Conservation (phyloP, 352 stramenopile genomes). For the Phytophthora europaea region DNA sequence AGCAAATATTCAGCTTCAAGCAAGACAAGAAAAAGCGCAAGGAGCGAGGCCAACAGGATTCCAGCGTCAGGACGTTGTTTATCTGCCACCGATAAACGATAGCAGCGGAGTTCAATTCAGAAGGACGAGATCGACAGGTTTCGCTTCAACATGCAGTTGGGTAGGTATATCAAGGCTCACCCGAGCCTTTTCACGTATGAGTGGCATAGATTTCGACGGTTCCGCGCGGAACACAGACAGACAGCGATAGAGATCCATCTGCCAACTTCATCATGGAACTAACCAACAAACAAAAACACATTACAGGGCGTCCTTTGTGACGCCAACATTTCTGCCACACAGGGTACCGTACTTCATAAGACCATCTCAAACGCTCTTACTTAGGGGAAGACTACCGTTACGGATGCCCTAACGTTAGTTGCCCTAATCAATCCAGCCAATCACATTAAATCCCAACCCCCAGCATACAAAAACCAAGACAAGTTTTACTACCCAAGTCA, state of each 20-base stretch:
- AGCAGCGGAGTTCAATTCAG: constrained; percentile 1
- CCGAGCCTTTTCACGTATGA: constrained; percentile 25
- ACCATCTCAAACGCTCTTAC: too few species aligned
- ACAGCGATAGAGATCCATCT: not conserved
- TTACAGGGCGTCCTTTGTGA: not conserved
- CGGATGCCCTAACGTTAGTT: not conserved
- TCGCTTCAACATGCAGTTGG: constrained; percentile 15
- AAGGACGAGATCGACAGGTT: not conserved
- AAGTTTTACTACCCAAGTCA: not conserved
- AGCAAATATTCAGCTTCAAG: not conserved
- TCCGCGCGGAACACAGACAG: constrained; percentile 3
- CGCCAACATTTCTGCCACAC: constrained; percentile 11
- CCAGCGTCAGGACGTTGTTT: not conserved
- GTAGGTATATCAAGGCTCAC: constrained; percentile 21
- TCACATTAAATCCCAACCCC: constrained; percentile 16
- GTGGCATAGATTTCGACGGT: constrained; percentile 32
- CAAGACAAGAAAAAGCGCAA: not conserved
- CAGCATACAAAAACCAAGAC: constrained; percentile 7
- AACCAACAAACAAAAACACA: constrained; percentile 8
- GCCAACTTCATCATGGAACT: constrained; percentile 11
- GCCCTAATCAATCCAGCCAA: constrained; percentile 20
- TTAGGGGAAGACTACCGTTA: too few species aligned
- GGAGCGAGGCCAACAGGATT: not conserved
- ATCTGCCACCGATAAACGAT: not conserved
- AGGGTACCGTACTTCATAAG: too few species aligned